Evolutionary conservation across 1,284 basidiomycete species (phyloP), one percentile per base, ranked within the genome.

Genomic region (Cutaneotrichosporon cyanovorans): DNA sequence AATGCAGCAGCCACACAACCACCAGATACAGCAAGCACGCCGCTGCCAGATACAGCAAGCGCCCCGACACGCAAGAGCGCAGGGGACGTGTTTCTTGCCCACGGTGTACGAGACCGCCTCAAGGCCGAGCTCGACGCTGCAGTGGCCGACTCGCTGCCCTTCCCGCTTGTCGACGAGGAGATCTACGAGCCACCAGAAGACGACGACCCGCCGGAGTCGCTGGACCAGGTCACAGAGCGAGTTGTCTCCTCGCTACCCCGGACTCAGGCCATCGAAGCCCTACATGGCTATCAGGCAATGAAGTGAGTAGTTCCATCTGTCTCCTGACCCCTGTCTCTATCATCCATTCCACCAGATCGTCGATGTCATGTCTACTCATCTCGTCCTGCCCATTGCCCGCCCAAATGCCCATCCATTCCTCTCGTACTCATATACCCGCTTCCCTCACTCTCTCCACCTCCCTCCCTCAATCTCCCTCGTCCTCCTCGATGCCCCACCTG

Each of bases 181-280:
- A 64, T 66, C 30, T 71, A 69, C 47, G 64, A 69, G 39, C 69
- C 69, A 7, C 66, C 66, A 0, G 42, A 57, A 28, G 69, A 69
- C 40, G 56, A 56, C 5, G 60, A 61, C 14, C 30, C 49, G 37
- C 60, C 59, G 57, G 66, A 69, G 47, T 63, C 65, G 4, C 53
- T 68, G 8, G 69, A 71, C n/a, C 38, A 66, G 39, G 60, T 66
- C 14, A 68, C 67, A 9, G 57, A 51, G 20, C 57, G 63, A 22
- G 58, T 68, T 2, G 51, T 72, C 3, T 52, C 51, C 12, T 31
- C 46, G 15, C 37, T 72, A 10, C 71, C 71, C 2, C 43, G 68
- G 5, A 61, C 62, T 0, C 71, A 71, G 45, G 66, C 71, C 20
- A 69, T 72, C 40, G 68, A 72, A 45, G 62, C 63, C 4, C 36